These are phyloP conservation scores for Phialemoniopsis sp. DNA, from an alignment of 2,329 filamentous ascomycete genomes.

Conservation along the genomic window DNA sequence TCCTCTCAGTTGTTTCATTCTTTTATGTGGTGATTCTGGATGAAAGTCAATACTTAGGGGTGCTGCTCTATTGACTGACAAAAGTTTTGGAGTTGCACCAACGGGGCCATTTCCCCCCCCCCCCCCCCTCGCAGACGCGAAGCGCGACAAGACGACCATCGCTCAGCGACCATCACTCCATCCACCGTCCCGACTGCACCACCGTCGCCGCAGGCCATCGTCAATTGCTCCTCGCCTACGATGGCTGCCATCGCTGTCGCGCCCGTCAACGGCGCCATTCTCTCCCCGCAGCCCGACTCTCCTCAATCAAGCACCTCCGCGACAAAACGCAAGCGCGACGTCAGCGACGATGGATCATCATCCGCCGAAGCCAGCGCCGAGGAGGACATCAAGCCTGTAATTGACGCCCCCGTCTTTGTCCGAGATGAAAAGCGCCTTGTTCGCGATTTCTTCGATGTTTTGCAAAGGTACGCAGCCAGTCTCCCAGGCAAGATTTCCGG, in stretches of 20 bases:
- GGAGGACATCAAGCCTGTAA: slow-evolving; percentile 19
- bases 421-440: slow-evolving; percentile 30
- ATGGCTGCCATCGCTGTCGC: slow-evolving; percentile 24
- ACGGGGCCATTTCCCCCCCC: neutral
- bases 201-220: slow-evolving; percentile 6
- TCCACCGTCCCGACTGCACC: slow-evolving; percentile 8
- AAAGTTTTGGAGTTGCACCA: slow-evolving; percentile 14
- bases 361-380: slow-evolving; percentile 12
- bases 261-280: slow-evolving; percentile 22
- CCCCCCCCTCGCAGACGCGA: slow-evolving; percentile 15
- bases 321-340: slow-evolving; percentile 57
- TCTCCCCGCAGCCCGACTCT: slow-evolving; percentile 19
- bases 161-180: slow-evolving; percentile 3
- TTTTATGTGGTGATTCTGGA: slow-evolving; percentile 14
- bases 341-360: slow-evolving; percentile 30
- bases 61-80: slow-evolving; percentile 4
- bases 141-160: slow-evolving; percentile 17
- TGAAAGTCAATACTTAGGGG: slow-evolving; percentile 8
- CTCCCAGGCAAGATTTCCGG: too few relatives aligned
- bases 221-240: slow-evolving; percentile 4
- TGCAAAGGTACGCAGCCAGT: slow-evolving; percentile 42
- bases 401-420: slow-evolving; percentile 16
- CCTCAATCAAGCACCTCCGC: slow-evolving; percentile 20
- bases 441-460: slow-evolving; percentile 34
- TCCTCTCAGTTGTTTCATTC: slow-evolving; percentile 4